These are phyloP conservation scores for Cantharellus anzutake DNA, from an alignment of 768 basidiomycete species.

Conservation along the genomic window DNA sequence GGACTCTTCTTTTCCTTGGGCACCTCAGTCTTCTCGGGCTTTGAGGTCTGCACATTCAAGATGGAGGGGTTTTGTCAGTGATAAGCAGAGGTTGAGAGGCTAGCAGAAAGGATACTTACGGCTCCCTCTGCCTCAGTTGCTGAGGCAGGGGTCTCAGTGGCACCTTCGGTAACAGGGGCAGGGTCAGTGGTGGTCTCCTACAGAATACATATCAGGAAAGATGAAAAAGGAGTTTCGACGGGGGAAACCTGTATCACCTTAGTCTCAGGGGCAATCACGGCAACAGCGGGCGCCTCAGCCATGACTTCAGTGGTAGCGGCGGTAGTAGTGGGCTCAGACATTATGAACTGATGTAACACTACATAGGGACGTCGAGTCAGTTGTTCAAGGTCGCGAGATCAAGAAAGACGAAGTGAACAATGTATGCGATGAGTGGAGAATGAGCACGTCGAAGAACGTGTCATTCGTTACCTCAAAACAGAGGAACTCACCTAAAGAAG, in stretches of 20 bases:
- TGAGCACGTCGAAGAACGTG: too few species aligned
- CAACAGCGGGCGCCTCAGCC: constrained; percentile 24
- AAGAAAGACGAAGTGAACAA: too few species aligned
- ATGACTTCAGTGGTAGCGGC: constrained; percentile 36
- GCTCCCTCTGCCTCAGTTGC: constrained; percentile 2
- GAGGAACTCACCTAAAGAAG: too few species aligned
- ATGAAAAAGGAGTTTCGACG: neutral
- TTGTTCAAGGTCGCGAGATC: too few species aligned
- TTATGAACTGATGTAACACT: constrained; percentile 29
- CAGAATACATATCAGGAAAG: constrained; percentile 3
- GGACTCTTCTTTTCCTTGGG: constrained; percentile 33
- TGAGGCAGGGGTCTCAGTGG: constrained; percentile 17
- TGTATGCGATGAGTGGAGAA: too few species aligned
- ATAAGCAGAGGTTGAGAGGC: neutral
- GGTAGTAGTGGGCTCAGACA: constrained; percentile 37
- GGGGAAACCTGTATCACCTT: constrained; percentile 20
- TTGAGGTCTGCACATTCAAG: constrained; percentile 17
- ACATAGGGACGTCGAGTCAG: neutral
- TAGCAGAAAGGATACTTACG: neutral
- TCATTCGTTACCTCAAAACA: too few species aligned
- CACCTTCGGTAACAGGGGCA: constrained; percentile 19
- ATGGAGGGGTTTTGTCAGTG: neutral
- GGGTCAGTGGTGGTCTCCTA: constrained; percentile 19
- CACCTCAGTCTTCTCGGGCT: constrained; percentile 21
- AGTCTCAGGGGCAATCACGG: constrained; percentile 19